Evolutionary conservation across 352 stramenopile species (phyloP), one percentile per base, ranked within the genome.

Genomic region (Thalassiosira ordinaria): DNA sequence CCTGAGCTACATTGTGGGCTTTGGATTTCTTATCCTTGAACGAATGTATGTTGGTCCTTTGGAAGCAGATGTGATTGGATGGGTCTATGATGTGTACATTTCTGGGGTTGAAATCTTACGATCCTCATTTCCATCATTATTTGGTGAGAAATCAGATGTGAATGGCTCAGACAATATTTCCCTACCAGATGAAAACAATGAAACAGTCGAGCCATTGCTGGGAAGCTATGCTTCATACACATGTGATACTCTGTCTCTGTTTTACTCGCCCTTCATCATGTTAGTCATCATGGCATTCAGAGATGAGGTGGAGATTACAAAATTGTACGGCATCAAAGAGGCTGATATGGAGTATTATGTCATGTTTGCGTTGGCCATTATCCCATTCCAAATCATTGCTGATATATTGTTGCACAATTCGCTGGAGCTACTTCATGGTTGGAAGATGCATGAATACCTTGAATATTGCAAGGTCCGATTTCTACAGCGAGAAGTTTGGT

Each of bases 311-410:
- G 91, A 94, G 75, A 94, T 99, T 27, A 96, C 96, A 3, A 96
- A 96, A 46, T 63, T 97, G 24, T 99, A 99, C 84, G 95, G 95
- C 62, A 99, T 99, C 80, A 96, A 97, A 63, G 95, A 98, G 66
- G 97, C 98, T 67, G 97, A 99, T 77, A 98, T 99, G 96, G 93
- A 98, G 78, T 98, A 98, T 66, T 99, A 99, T 85, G 75, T 98
- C 1, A 95, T 95, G 75, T 99, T 98, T 78, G 96, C 95, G 16
- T 78, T 98, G 11, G 95, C 98, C 44, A 97, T 98, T 46, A 93
- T 98, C 35, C 86, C 95, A 33, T 99, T 98, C 78, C 95, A 98
- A 88, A 88, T 98, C 16, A 88, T 97, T 26, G 89, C 90, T 5
- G 97, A 99, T 76, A 92, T 98, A 3, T 98, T 99, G 74, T 94